Conservation (phyloP, 2,329 filamentous ascomycete species). For the Fusarium irregulare region DNA sequence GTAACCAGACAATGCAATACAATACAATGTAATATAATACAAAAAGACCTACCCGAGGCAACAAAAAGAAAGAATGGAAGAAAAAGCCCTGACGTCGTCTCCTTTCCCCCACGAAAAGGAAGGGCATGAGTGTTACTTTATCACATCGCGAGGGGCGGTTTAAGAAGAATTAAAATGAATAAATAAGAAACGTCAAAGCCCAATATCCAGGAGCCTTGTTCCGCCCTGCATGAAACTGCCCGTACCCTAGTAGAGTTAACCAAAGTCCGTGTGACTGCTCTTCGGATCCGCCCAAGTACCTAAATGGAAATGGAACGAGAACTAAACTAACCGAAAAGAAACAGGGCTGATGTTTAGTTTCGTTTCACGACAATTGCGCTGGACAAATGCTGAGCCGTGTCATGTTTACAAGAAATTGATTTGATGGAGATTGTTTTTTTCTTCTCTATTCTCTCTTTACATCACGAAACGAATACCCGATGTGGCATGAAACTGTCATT, state of each 20-base stretch:
- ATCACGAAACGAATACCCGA: background rate
- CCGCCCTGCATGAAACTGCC: background rate
- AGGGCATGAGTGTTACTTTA: background rate
- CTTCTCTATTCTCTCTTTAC: background rate
- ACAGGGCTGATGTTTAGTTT: slow-evolving; percentile 1
- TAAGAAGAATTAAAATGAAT: background rate
- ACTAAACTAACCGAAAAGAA: background rate
- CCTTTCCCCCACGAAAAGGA: background rate
- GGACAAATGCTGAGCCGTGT: background rate
- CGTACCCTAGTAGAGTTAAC: background rate
- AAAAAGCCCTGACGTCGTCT: background rate
- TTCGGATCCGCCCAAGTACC: background rate
- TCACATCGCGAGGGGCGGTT: background rate
- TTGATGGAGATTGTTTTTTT: too few relatives aligned
- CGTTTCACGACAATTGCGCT: background rate
- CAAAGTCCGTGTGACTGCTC: background rate
- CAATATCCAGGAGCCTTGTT: background rate
- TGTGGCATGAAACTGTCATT: background rate
- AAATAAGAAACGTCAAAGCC: slow-evolving; percentile 1
- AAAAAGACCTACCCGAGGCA: background rate
- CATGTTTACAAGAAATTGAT: background rate
- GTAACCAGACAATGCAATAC: background rate
- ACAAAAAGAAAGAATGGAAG: background rate
- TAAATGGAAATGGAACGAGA: background rate
- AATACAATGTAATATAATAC: background rate